Conservation (phyloP, 768 basidiomycete species). For the Tylopilus vinaceipallidus region DNA sequence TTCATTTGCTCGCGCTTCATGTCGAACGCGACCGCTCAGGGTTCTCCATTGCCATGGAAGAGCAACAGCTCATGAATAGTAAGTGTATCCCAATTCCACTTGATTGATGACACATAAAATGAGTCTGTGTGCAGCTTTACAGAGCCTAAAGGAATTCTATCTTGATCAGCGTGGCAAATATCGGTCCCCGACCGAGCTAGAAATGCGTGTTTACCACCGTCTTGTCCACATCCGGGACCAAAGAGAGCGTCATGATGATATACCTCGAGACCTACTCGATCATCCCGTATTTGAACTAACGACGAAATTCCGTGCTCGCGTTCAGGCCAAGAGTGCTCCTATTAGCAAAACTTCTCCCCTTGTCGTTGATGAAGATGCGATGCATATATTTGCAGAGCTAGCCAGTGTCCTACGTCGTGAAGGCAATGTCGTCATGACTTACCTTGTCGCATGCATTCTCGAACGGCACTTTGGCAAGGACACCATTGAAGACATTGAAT, state of each 20-base stretch:
- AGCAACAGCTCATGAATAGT: conserved; percentile 93
- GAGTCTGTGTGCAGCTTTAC: conserved; percentile 59
- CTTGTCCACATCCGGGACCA: conserved; percentile 89
- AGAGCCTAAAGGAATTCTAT: conserved; percentile 91
- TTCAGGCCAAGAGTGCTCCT: conserved; percentile 75
- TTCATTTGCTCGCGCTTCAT: conserved; percentile 85
- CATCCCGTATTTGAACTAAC: conserved; percentile 82
- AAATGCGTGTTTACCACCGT: conserved; percentile 95
- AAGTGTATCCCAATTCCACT: conserved; percentile 28
- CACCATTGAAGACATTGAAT: conserved; percentile 73
- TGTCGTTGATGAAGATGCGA: conserved; percentile 60
- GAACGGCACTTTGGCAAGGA: conserved; percentile 84
- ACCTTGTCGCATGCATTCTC: conserved; percentile 84
- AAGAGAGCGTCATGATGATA: conserved; percentile 68
- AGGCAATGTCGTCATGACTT: conserved; percentile 70
- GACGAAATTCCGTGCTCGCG: conserved; percentile 74
- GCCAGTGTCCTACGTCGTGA: conserved; percentile 62
- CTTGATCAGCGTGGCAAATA: conserved; percentile 72
- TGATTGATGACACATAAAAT: conserved; percentile 3
- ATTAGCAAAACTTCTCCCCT: conserved; percentile 67
- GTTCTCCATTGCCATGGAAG: conserved; percentile 71
- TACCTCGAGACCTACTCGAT: conserved; percentile 62
- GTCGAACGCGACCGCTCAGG: conserved; percentile 50
- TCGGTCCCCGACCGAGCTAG: conserved; percentile 81
- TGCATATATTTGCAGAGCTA: conserved; percentile 63